phyloP scores from a whole-genome alignment of 768 basidiomycete genomes.

The Daedaleopsis nitida region DNA sequence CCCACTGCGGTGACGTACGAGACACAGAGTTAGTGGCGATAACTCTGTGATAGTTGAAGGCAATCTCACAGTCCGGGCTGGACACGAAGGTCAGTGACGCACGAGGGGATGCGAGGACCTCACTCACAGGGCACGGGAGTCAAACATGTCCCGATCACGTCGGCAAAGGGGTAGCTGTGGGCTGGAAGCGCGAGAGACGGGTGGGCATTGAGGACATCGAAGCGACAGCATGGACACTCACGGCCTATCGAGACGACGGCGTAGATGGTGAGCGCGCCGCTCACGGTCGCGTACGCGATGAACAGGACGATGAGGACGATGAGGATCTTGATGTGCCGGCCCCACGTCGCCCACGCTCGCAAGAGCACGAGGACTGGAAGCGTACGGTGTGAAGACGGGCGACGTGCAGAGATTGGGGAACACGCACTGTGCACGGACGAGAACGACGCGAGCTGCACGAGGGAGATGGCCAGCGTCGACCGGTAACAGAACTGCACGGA shows the following conservation, averaged over 20 bases:
- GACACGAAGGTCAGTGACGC: background rate
- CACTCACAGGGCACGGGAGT: constrained; percentile 7
- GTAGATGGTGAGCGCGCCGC: constrained; percentile 6
- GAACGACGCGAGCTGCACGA: constrained; percentile 11
- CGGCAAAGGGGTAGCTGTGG: constrained; percentile 2
- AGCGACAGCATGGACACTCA: background rate
- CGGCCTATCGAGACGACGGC: constrained; percentile 9
- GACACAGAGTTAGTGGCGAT: background rate
- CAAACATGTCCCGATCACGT: constrained; percentile 9
- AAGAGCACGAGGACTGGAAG: constrained; percentile 16
- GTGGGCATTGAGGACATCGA: background rate
- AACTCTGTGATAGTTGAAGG: no score
- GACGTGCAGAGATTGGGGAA: background rate
- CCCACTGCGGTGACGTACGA: constrained; percentile 5
- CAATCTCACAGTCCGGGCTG: constrained; percentile 4
- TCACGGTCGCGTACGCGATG: constrained; percentile 2
- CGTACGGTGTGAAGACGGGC: background rate
- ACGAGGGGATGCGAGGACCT: background rate
- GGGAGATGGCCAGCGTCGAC: constrained; percentile 2
- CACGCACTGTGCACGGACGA: constrained; percentile 16
- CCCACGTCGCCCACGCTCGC: constrained; percentile 21
- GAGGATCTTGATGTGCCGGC: constrained; percentile 10
- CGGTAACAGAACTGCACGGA: constrained; percentile 15
- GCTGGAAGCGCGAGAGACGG: background rate
- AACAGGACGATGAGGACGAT: constrained; percentile 8